Conservation (phyloP, 805 yeast species). For the Candida krabiensis region DNA sequence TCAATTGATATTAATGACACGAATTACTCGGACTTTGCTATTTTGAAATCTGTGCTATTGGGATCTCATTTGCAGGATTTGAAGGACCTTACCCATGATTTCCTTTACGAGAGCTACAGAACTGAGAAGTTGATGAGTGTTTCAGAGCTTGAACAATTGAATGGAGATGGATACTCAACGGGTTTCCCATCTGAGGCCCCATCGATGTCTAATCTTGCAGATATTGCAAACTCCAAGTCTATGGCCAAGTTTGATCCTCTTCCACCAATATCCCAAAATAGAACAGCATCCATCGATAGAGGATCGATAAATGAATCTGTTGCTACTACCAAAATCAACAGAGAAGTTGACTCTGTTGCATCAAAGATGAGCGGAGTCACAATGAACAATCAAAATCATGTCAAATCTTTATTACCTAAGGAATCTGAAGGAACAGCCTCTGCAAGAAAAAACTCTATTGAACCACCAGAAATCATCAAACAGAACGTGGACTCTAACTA, state of each 20-base stretch:
- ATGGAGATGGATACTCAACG: slow-evolving; percentile 16
- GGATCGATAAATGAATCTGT: slow-evolving; percentile 10
- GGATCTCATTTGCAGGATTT: slow-evolving; percentile 64
- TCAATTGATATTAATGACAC: slow-evolving; percentile 54
- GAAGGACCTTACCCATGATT: slow-evolving; percentile 66
- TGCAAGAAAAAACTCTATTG: slow-evolving; percentile 1
- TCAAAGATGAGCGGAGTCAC: slow-evolving; percentile 15
- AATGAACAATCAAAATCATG: slow-evolving; percentile 6
- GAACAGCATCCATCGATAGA: slow-evolving; percentile 6
- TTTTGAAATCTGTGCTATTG: slow-evolving; percentile 53
- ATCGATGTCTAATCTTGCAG: slow-evolving; percentile 64
- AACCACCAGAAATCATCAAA: slow-evolving; percentile 19
- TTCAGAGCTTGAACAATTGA: slow-evolving; percentile 41
- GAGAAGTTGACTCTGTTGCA: slow-evolving; percentile 15
- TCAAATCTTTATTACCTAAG: slow-evolving; percentile 13
- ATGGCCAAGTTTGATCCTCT: slow-evolving; percentile 26
- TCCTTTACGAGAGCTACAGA: slow-evolving; percentile 61
- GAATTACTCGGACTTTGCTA: slow-evolving; percentile 50
- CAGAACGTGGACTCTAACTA: slow-evolving; percentile 18
- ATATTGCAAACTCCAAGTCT: slow-evolving; percentile 38
- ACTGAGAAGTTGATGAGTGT: slow-evolving; percentile 62
- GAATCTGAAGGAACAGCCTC: slow-evolving; percentile 6
- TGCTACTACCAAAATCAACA: slow-evolving; percentile 11
- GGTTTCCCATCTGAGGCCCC: slow-evolving; percentile 41
- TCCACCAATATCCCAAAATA: slow-evolving; percentile 6